Evolutionary conservation across 2,329 filamentous ascomycete species (phyloP).

Genomic region (Alternaria arborescens): DNA sequence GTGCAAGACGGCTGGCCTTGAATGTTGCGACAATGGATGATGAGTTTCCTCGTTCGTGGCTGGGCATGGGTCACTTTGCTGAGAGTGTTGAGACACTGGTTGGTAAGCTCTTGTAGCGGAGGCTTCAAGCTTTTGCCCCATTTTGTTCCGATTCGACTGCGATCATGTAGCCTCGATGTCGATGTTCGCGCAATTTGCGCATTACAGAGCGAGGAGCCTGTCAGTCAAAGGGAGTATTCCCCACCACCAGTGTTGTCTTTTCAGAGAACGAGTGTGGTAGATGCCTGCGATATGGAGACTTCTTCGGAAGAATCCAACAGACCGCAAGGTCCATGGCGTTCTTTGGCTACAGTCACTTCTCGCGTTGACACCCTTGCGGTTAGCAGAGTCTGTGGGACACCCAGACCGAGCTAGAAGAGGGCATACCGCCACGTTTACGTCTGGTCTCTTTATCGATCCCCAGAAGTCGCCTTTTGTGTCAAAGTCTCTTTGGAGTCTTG

Average conservation of each 20-base stretch:
- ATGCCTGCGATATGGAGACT: constrained; percentile 28
- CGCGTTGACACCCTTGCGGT: neutral
- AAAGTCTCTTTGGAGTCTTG: constrained; percentile 8
- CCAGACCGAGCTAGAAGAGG: neutral
- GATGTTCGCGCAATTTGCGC: constrained; percentile 8
- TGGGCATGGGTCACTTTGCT: neutral
- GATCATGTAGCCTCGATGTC: neutral
- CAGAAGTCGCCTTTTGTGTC: constrained; percentile 2
- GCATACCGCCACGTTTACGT: neutral
- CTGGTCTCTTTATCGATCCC: neutral
- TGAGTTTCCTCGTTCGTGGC: neutral
- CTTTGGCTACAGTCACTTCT: constrained; percentile 19
- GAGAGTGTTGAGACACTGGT: constrained; percentile 7
- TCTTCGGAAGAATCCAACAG: constrained; percentile 25
- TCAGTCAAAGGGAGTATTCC: constrained; percentile 18
- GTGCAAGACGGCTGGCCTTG: constrained; percentile 7
- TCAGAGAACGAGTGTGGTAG: constrained; percentile 26
- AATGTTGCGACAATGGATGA: neutral
- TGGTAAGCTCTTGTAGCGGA: constrained; percentile 21
- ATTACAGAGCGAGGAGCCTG: constrained; percentile 5
- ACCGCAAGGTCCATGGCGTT: constrained; percentile 32
- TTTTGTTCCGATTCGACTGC: constrained; percentile 13
- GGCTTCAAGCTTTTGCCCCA: constrained; percentile 10
- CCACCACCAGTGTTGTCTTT: constrained; percentile 27
- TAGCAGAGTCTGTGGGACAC: constrained; percentile 5